Conservation (phyloP, 2,329 filamentous ascomycete genomes). For the Hirsutella rhossiliensis region DNA sequence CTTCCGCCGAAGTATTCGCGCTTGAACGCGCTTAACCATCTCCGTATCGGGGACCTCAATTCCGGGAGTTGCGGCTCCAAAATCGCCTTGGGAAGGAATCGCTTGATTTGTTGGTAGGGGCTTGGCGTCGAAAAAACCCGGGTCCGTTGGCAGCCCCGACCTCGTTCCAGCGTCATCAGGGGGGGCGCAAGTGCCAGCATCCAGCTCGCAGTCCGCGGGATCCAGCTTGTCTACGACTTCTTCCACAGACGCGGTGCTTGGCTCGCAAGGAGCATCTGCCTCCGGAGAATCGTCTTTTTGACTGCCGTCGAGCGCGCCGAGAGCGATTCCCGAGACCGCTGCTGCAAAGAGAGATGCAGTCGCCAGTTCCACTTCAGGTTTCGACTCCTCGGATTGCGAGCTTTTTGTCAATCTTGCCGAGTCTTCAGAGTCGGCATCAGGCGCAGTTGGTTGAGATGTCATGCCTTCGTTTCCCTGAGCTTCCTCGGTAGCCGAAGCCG, state of each 20-base stretch:
- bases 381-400: too few relatives aligned
- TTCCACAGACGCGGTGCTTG: too few relatives aligned
- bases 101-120: not conserved
- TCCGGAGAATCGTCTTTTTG: too few relatives aligned
- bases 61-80: constrained; percentile 29
- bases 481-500: too few relatives aligned
- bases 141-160: not conserved
- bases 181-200: not conserved
- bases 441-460: too few relatives aligned
- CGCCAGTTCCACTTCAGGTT: too few relatives aligned
- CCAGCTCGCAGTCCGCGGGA: not conserved
- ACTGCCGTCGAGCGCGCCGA: too few relatives aligned
- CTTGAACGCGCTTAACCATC: constrained; percentile 26
- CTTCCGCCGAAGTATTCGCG: constrained; percentile 30
- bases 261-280: too few relatives aligned
- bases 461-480: not conserved
- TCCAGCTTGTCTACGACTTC: not conserved
- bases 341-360: too few relatives aligned
- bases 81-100: not conserved
- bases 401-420: too few relatives aligned
- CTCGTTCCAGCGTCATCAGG: not conserved
- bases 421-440: too few relatives aligned
- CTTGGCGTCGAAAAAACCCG: not conserved
- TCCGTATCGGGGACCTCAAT: constrained; percentile 31
- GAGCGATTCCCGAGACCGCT: too few relatives aligned